Conservation (phyloP, 2,329 filamentous ascomycete species). For the Colletotrichum orbiculare region DNA sequence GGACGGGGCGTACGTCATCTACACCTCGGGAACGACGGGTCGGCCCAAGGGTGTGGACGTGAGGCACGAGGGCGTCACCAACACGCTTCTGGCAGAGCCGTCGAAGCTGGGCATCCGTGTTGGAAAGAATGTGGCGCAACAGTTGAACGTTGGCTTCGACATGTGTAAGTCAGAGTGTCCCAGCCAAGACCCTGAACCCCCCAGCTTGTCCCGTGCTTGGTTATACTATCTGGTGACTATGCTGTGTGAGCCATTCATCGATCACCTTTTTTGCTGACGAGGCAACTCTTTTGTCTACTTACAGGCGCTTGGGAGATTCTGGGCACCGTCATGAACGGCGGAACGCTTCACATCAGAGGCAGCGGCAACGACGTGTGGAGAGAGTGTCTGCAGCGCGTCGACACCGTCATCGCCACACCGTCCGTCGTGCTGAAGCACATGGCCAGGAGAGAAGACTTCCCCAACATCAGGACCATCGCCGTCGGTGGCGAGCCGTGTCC, state of each 20-base stretch:
- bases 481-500: constrained; percentile 38
- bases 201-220: no score
- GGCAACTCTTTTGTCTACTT: not conserved
- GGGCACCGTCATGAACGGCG: constrained; percentile 42
- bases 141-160: constrained; percentile 69
- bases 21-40: constrained; percentile 69
- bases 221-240: not conserved
- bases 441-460: constrained; percentile 33
- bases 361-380: constrained; percentile 37
- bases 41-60: constrained; percentile 69
- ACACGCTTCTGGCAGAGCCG: constrained; percentile 17
- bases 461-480: constrained; percentile 36
- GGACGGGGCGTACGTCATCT: constrained; percentile 60
- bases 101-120: constrained; percentile 58
- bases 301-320: constrained; percentile 71
- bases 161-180: constrained; percentile 60
- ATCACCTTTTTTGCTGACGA: constrained; percentile 7
- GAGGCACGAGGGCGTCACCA: constrained; percentile 52
- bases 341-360: constrained; percentile 38
- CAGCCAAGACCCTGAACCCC: not conserved
- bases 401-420: constrained; percentile 38
- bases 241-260: not conserved
- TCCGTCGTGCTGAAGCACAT: constrained; percentile 38
- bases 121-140: constrained; percentile 64
- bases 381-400: constrained; percentile 36